Conservation (phyloP, 345 rosid species). For the Firmiana major region DNA sequence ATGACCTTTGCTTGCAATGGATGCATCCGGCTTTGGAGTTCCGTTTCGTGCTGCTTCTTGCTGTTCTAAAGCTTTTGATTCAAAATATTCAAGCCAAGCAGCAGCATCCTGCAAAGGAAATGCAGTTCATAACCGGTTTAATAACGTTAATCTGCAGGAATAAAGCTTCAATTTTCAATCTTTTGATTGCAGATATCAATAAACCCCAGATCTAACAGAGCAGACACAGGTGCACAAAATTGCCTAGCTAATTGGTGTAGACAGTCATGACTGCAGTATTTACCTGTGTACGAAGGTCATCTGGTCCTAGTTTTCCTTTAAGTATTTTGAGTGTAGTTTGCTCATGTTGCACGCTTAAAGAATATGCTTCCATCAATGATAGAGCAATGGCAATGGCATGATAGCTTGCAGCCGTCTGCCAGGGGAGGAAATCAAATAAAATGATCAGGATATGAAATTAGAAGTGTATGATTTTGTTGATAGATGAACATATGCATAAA, state of each 20-base stretch:
- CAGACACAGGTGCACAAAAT: constrained; percentile 5
- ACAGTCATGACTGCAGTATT: constrained; percentile 2
- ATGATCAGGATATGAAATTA: neutral
- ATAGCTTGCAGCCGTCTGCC: constrained; percentile 69
- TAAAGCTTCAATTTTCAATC: neutral
- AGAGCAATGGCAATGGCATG: constrained; percentile 82
- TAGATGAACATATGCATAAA: neutral
- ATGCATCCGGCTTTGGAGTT: constrained; percentile 62
- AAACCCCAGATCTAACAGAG: neutral
- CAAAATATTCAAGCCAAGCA: constrained; percentile 79
- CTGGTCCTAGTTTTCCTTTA: constrained; percentile 52
- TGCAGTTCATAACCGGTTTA: constrained; percentile 4
- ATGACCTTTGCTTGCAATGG: constrained; percentile 76
- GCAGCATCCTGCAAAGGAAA: constrained; percentile 57
- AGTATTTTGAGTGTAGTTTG: constrained; percentile 70
- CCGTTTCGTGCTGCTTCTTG: constrained; percentile 66
- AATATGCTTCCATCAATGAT: constrained; percentile 71
- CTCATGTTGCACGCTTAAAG: constrained; percentile 68
- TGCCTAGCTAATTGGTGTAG: constrained; percentile 8
- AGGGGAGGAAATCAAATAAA: constrained; percentile 12
- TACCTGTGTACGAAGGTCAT: constrained; percentile 75
- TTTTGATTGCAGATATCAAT: neutral
- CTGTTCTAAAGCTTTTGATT: constrained; percentile 64
- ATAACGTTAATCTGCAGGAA: neutral
- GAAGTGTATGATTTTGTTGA: neutral